phyloP scores from a whole-genome alignment of 805 yeast genomes.

The Yamadazyma paraphyllophila region DNA sequence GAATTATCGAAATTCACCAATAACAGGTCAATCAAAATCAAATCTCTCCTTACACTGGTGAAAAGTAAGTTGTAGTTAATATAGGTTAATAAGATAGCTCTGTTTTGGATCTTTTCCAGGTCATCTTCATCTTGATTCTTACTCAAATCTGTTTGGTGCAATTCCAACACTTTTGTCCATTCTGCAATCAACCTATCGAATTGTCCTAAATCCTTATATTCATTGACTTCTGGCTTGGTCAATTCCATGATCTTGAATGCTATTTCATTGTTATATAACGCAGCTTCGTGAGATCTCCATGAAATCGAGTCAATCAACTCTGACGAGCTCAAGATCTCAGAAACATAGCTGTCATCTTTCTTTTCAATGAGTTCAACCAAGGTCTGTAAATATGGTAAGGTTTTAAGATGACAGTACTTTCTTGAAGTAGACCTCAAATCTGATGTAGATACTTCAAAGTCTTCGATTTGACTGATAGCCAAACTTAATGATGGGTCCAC shows the following conservation, averaged over 20 bases:
- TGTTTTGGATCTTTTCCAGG: conserved; percentile 60
- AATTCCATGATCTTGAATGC: conserved; percentile 54
- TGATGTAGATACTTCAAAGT: conserved; percentile 24
- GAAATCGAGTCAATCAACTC: conserved; percentile 32
- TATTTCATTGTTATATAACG: conserved; percentile 66
- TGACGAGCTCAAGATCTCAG: conserved; percentile 25
- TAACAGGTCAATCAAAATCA: conserved; percentile 42
- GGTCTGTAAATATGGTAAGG: conserved; percentile 29
- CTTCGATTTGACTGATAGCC: conserved; percentile 45
- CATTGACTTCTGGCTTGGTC: conserved; percentile 22
- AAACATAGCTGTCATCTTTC: conserved; percentile 37
- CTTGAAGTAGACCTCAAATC: conserved; percentile 54
- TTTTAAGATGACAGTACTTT: conserved; percentile 33
- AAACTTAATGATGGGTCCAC: conserved; percentile 68
- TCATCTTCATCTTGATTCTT: conserved; percentile 49
- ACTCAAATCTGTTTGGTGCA: conserved; percentile 55
- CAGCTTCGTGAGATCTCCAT: conserved; percentile 61
- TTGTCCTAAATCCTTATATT: conserved; percentile 37
- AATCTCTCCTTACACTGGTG: conserved; percentile 72
- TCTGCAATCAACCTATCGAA: conserved; percentile 57
- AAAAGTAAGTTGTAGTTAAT: conserved; percentile 66
- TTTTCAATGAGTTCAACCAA: conserved; percentile 35
- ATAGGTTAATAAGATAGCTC: conserved; percentile 73
- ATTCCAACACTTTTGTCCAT: conserved; percentile 69
- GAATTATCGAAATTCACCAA: conserved; percentile 11